These are phyloP conservation scores for Tagetes patula DNA, from an alignment of 129 eudicot genomes.

Conservation along the genomic window DNA sequence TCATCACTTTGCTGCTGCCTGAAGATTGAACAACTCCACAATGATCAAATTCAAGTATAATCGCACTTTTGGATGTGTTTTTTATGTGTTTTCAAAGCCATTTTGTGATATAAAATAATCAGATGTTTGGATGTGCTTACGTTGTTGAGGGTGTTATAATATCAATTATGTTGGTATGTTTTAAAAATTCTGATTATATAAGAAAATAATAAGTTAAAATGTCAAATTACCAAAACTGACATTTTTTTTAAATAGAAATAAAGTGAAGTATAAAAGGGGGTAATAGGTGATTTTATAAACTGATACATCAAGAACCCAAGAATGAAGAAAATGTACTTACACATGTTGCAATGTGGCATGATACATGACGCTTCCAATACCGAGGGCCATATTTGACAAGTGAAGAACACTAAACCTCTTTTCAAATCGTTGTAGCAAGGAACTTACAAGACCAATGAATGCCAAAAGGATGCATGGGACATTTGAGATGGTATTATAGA, in stretches of 20 bases:
- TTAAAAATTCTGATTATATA: neutral
- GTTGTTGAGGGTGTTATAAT: neutral
- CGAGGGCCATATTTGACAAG: slow-evolving; percentile 55
- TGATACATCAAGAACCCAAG: neutral
- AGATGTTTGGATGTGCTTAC: slow-evolving; percentile 4
- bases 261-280: neutral
- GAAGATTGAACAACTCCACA: slow-evolving; percentile 6
- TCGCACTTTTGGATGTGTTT: neutral
- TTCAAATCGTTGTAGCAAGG: slow-evolving; percentile 48
- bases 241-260: neutral
- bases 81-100: neutral
- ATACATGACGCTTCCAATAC: slow-evolving; percentile 52
- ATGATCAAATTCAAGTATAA: neutral
- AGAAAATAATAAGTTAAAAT: neutral
- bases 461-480: slow-evolving; percentile 56
- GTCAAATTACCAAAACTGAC: neutral
- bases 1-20: slow-evolving; percentile 52
- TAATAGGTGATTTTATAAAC: neutral
- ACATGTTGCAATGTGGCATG: slow-evolving; percentile 52
- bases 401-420: slow-evolving; percentile 58
- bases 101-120: neutral
- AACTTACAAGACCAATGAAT: slow-evolving; percentile 47
- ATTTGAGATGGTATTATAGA: slow-evolving; percentile 54
- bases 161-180: neutral
- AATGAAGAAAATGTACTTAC: slow-evolving; percentile 35